Conservation (phyloP, 2,329 filamentous ascomycete species). For the Byssoonygena ceratinophila region DNA sequence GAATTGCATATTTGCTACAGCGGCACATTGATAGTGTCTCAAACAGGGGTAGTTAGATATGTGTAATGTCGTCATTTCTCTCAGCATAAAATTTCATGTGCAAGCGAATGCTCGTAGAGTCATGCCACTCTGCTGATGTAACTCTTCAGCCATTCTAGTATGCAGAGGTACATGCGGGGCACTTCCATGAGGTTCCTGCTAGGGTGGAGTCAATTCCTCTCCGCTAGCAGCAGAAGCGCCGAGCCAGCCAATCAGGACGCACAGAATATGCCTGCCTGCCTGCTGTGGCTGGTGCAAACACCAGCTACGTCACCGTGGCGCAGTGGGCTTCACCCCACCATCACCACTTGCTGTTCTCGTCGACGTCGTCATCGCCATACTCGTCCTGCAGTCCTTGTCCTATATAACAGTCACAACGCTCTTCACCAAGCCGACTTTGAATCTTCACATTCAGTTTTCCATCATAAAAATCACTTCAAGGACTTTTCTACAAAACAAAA, state of each 20-base stretch:
- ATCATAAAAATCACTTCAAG: neutral
- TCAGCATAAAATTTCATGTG: too few relatives aligned
- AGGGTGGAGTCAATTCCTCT: too few relatives aligned
- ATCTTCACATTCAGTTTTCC: too few relatives aligned
- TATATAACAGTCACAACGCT: neutral
- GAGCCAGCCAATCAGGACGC: slow-evolving; percentile 2
- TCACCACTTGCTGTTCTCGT: neutral
- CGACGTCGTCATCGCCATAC: neutral
- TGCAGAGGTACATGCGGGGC: neutral
- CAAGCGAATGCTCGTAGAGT: too few relatives aligned
- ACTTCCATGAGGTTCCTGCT: neutral
- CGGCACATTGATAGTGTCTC: too few relatives aligned
- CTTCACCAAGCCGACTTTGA: too few relatives aligned
- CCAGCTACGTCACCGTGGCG: slow-evolving; percentile 30
- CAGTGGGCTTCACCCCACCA: slow-evolving; percentile 18
- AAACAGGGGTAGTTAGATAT: too few relatives aligned
- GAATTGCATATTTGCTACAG: too few relatives aligned
- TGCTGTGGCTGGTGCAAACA: slow-evolving; percentile 22
- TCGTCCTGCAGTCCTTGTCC: neutral
- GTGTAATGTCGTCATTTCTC: too few relatives aligned
- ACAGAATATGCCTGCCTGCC: neutral
- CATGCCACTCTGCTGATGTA: too few relatives aligned
- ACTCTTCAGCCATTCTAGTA: neutral
- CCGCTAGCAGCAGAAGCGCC: too few relatives aligned
- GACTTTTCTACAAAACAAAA: neutral